Evolutionary conservation across 2,329 filamentous ascomycete species (phyloP), one percentile per base, ranked within the genome.

Genomic region (Ilyonectria sp.): DNA sequence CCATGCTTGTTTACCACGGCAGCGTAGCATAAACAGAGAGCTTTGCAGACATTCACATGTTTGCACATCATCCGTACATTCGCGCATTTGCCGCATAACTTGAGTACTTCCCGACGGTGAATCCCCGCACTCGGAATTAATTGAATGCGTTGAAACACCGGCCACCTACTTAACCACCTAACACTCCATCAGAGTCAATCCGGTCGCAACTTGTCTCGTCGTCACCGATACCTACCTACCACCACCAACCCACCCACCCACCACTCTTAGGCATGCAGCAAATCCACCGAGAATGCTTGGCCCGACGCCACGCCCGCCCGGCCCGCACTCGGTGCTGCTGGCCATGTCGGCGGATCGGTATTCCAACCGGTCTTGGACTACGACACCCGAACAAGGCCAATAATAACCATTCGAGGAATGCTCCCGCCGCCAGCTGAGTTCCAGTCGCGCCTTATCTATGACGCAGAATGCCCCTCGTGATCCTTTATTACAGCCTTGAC

Each of bases 231-330:
- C 50, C 35, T 15, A 50, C n/a, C n/a, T n/a, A n/a, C n/a, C n/a
- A n/a, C n/a, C n/a, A n/a, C n/a, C n/a, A n/a, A n/a, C n/a, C n/a
- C n/a, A n/a, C n/a, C n/a, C n/a, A n/a, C n/a, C n/a, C n/a, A n/a
- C 50, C 60, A 21, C 29, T n/a, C 60, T 49, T 29, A 33, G 52
- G 43, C 43, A 56, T 21, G 33, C 37, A 60, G 44, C 7, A 53
- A 63, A 46, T 53, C 54, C 44, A 23, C 23, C 35, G 23, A 23
- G 54, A 40, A 56, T 63, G 59, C 46, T 50, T 33, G 33, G 29
- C 26, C n/a, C 21, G 33, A 40, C 52, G 46, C 17, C 44, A 49
- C 60, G n/a, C 26, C 21, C 15, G 31, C 17, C 31, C 31, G 43
- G 29, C 35, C 55, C 53, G 35, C 53, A 43, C 35, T 43, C 33